phyloP scores from a whole-genome alignment of 148 eudicot species.

The Chenopodium album region DNA sequence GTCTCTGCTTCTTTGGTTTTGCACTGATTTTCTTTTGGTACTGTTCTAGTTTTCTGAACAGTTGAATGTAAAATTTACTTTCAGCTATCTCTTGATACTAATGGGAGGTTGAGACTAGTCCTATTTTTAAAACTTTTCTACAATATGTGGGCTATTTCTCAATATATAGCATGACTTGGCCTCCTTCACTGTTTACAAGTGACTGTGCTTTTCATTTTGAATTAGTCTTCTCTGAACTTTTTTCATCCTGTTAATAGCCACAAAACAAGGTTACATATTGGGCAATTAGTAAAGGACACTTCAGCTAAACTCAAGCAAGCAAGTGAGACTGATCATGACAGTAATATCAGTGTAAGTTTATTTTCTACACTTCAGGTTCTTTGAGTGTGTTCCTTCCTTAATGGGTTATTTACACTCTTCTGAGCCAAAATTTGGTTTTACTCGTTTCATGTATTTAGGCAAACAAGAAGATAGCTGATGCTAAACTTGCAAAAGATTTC shows the following conservation, averaged over 20 bases:
- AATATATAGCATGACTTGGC: not conserved
- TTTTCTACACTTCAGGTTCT: constrained; percentile 5
- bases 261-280: constrained; percentile 78
- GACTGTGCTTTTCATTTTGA: not conserved
- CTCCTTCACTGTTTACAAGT: not conserved
- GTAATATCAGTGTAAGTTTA: constrained; percentile 65
- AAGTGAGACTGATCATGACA: constrained; percentile 66
- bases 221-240: not conserved
- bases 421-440: not conserved
- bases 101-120: not conserved
- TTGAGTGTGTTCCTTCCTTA: not conserved
- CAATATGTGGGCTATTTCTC: not conserved
- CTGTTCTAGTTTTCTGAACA: not conserved
- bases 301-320: constrained; percentile 89
- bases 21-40: not conserved
- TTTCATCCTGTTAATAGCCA: constrained; percentile 43
- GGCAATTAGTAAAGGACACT: constrained; percentile 82
- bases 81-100: not conserved
- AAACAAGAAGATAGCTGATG: constrained; percentile 74
- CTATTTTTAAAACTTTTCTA: not conserved
- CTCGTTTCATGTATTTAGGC: constrained; percentile 41
- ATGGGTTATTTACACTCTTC: not conserved
- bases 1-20: not conserved
- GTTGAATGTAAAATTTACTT: not conserved
- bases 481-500: constrained; percentile 87